Evolutionary conservation across 371 early-diverging fungal species (phyloP), one percentile per base, ranked within the genome.

Genomic region (Dinochytrium kinnereticum): DNA sequence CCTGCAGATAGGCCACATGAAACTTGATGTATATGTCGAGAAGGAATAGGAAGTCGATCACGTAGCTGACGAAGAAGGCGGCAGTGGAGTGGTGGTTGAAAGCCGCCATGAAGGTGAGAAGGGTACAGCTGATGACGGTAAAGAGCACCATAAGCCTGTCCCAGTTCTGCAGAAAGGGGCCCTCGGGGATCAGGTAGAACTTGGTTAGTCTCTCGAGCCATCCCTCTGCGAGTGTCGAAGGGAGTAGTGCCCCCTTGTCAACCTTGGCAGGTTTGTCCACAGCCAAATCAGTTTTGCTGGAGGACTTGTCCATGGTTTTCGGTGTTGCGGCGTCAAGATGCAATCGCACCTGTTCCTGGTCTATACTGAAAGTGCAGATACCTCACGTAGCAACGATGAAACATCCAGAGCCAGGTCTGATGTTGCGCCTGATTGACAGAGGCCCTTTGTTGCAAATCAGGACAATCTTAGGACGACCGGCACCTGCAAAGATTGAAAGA

Each of bases 101-200:
- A n/a, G 82, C 79, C 21, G 79, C 81, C 82, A 82, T 81, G 71
- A 82, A 81, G 40, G 81, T 51, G 36, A 82, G 64, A 28, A 83
- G 44, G 55, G 81, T 72, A 53, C 78, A 74, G 70, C 79, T 82
- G 51, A 77, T 50, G 24, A 85, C 72, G 39, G 83, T 69, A 21
- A 81, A 50, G 53, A 77, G 26, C 28, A 85, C 82, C 71, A 83
- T 78, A 51, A 81, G 51, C 19, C 51, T 26, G 72, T 85, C 77
- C 85, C 85, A 85, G 1, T 15, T 26, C 3, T 37, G 34, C 13
- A 82, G 51, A 37, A 82, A 81, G 7, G 71, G 74, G 2, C 80
- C 83, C 50, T 80, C 83, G 10, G 85, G 85, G 40, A 85, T 78
- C 28, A 83, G 69, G 70, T 83, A 85, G 74, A 83, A 85, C 51